Percentiles rank a stretch among this genome's conserved stretches.
phyloP scores from a whole-genome alignment of 2,329 filamentous ascomycete genomes.

The Elsinoe arachidis region DNA sequence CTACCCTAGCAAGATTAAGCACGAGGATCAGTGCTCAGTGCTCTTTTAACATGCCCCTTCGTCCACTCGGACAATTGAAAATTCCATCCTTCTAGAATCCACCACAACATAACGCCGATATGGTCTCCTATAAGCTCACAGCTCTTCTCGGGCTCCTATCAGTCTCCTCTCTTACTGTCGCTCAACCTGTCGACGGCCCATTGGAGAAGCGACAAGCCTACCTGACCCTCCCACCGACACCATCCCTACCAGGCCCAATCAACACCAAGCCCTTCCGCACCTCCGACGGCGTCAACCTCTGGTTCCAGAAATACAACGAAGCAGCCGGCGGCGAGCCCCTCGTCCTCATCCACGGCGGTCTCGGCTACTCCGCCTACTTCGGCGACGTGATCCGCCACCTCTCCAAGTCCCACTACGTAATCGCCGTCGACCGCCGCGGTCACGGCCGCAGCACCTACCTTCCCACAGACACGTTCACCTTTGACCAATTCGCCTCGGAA shows the following conservation, averaged over 20 bases:
- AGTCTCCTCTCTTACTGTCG: not conserved
- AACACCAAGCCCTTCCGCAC: conserved; percentile 19
- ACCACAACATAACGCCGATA: not conserved
- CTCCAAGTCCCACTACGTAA: conserved; percentile 30
- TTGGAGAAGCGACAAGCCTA: not conserved
- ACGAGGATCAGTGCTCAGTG: not conserved
- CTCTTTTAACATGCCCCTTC: no score
- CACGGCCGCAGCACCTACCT: conserved; percentile 36
- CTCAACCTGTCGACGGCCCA: not conserved
- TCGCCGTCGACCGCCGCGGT: conserved; percentile 35
- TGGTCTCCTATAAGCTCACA: not conserved
- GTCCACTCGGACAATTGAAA: no score
- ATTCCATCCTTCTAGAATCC: not conserved
- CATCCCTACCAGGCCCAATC: conserved; percentile 29
- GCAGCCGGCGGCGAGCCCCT: conserved; percentile 28
- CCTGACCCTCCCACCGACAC: conserved; percentile 31
- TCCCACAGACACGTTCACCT: conserved; percentile 32
- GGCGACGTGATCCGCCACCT: conserved; percentile 32
- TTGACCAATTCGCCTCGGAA: conserved; percentile 32
- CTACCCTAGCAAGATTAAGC: not conserved
- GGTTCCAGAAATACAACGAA: conserved; percentile 37
- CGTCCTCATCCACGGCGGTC: conserved; percentile 35
- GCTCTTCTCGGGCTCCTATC: not conserved
- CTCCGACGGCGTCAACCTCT: conserved; percentile 29
- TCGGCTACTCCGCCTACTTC: conserved; percentile 37